These are phyloP conservation scores for Oidiodendron maius DNA, from an alignment of 495 filamentous ascomycete genomes.

Conservation along the genomic window DNA sequence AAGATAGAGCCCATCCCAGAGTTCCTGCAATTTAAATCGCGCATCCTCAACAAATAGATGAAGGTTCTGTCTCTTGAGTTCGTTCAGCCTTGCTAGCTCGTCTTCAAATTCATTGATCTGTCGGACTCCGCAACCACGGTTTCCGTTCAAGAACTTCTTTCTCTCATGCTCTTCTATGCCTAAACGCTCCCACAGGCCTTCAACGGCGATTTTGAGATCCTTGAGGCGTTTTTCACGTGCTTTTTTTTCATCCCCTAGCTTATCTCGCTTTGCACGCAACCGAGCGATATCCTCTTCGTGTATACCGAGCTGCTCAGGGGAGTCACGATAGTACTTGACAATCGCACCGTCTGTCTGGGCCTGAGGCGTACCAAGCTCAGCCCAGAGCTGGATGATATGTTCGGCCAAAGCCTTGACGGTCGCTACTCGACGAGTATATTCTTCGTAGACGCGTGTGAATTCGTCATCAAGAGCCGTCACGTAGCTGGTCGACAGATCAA, in stretches of 20 bases:
- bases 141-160: conserved; percentile 69
- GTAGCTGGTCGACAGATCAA: conserved; percentile 86
- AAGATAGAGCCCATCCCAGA: conserved; percentile 91
- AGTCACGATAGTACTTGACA: conserved; percentile 79
- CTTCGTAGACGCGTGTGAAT: conserved; percentile 89
- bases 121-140: conserved; percentile 72
- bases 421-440: conserved; percentile 75
- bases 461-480: conserved; percentile 81
- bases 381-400: conserved; percentile 90
- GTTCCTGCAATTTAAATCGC: conserved; percentile 78
- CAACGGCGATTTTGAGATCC: conserved; percentile 67
- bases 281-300: conserved; percentile 76
- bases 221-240: conserved; percentile 74
- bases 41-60: conserved; percentile 95
- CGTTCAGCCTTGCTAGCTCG: conserved; percentile 77
- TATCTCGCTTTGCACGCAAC: conserved; percentile 69
- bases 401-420: conserved; percentile 70
- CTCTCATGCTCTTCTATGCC: conserved; percentile 74
- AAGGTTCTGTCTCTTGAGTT: conserved; percentile 89
- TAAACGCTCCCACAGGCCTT: conserved; percentile 83
- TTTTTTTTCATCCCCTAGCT: conserved; percentile 89
- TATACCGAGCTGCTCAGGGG: conserved; percentile 88
- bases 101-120: conserved; percentile 93
- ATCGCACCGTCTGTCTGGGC: conserved; percentile 85
- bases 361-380: conserved; percentile 86